Percentiles rank a stretch among this genome's conserved stretches.
phyloP scores from a whole-genome alignment of 805 yeast species.

The Lipomyces kockii region DNA sequence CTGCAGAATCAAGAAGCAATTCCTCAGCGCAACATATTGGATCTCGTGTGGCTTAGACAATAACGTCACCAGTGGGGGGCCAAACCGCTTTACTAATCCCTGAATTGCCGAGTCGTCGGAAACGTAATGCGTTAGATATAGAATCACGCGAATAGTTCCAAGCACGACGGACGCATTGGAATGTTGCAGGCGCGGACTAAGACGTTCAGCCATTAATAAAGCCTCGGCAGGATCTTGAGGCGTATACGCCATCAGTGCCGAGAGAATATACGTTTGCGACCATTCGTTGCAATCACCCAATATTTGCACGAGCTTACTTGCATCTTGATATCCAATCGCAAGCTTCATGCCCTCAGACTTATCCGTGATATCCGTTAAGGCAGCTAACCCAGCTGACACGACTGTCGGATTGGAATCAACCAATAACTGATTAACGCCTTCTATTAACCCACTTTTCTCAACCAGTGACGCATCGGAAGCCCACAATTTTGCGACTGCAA shows the following conservation, averaged over 20 bases:
- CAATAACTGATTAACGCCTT: constrained; percentile 56
- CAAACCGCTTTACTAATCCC: constrained; percentile 59
- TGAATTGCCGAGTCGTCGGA: constrained; percentile 61
- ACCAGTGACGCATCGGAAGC: constrained; percentile 58
- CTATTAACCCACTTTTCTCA: constrained; percentile 52
- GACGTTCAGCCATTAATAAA: constrained; percentile 61
- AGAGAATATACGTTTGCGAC: constrained; percentile 71
- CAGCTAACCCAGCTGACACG: constrained; percentile 72
- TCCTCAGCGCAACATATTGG: constrained; percentile 80
- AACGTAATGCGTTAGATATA: constrained; percentile 75
- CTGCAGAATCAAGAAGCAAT: constrained; percentile 73
- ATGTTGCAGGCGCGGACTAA: constrained; percentile 75
- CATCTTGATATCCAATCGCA: constrained; percentile 57
- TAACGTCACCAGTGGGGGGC: constrained; percentile 69
- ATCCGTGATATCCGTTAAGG: constrained; percentile 68
- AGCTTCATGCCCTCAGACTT: constrained; percentile 55
- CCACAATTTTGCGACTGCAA: constrained; percentile 68
- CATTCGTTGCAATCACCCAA: constrained; percentile 59
- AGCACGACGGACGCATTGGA: constrained; percentile 80
- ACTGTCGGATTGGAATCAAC: constrained; percentile 58
- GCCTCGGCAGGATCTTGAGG: constrained; percentile 77
- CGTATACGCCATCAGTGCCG: constrained; percentile 66
- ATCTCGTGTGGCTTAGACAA: constrained; percentile 75
- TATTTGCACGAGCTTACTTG: constrained; percentile 50
- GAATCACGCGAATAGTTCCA: constrained; percentile 71